Base-by-base conservation (phyloP, 2,329 filamentous ascomycete genomes). In the Talaromyces rugulosus region DNA sequence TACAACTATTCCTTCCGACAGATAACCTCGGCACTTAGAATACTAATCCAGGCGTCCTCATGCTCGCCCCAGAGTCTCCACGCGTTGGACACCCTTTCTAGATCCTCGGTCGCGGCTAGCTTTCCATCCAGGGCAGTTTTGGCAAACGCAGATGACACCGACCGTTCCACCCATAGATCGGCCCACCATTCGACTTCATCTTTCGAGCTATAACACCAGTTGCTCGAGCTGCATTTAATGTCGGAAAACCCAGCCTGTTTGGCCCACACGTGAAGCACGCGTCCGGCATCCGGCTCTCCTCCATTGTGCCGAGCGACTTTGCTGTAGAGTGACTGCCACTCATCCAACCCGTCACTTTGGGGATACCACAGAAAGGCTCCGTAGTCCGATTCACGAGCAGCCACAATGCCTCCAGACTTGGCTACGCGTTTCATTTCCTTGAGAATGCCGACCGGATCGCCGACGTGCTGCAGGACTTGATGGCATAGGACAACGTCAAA, bases 401-500 rank as follows among this genome's bases (percentile, higher is more conserved):
- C 84, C 23, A 88, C 71, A 4, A 87, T 74, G 2, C 85, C 85
- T 7, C 81, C 79, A 0, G 74, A 65, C 65, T 83, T 85, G 14
- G 76, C 72, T 2, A 88, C 81, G 0, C 82, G 78, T 5, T 78
- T 75, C 82, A 87, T 84, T 65, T 85, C 82, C n/a, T 73, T 72
- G 58, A 87, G 71, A 0, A 82, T 81, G 2, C 72, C 69, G 0
- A 83, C 71, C 0, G 84, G 84, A 58, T 83, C 76, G 11, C 75
- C 68, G 5, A 88, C 73, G 68, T 88, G 85, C 62, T 82, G 80
- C 5, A 88, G 74, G 0, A 87, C 81, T 66, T 87, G 84, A 66
- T 86, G 83, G 9, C 80, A 81, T 66, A 85, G 82, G 3, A 87
- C 84, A 5, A 88, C 68, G 64, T 88, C 86, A 64, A 88, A 88